Conservation (phyloP, 768 basidiomycete genomes). For the Grammothele lineata region DNA sequence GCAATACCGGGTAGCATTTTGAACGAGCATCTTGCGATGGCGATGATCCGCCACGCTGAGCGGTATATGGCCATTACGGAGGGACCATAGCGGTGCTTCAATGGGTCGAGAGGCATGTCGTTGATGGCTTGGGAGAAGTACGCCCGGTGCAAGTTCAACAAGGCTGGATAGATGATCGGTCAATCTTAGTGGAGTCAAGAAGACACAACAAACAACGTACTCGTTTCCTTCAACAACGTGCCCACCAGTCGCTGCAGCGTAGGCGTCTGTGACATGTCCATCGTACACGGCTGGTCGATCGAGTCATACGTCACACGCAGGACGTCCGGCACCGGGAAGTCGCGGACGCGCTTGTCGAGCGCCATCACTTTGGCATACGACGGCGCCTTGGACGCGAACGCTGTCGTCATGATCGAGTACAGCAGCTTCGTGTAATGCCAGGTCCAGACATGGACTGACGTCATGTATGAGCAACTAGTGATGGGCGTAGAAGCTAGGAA, state of each 20-base stretch:
- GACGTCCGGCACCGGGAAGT: conserved; percentile 42
- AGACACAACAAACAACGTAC: conserved; percentile 6
- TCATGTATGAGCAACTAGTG: background rate
- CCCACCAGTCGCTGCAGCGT: conserved; percentile 18
- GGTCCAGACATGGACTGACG: conserved; percentile 52
- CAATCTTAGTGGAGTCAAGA: conserved; percentile 4
- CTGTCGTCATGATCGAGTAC: conserved; percentile 44
- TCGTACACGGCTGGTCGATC: conserved; percentile 5
- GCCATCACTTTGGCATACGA: conserved; percentile 43
- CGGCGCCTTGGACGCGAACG: conserved; percentile 39
- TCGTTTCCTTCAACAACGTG: conserved; percentile 27
- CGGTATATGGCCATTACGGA: conserved; percentile 73
- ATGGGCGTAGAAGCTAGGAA: background rate
- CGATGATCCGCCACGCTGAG: conserved; percentile 63
- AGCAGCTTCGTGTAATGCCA: conserved; percentile 51
- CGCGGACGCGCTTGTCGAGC: conserved; percentile 47
- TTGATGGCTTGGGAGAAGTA: conserved; percentile 67
- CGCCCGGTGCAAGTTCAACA: conserved; percentile 61
- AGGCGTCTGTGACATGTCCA: too few species aligned
- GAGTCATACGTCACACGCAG: conserved; percentile 32
- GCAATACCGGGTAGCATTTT: conserved; percentile 36
- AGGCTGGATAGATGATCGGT: conserved; percentile 32
- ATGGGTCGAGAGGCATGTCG: conserved; percentile 51
- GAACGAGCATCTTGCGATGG: conserved; percentile 43
- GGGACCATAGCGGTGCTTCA: conserved; percentile 59